phyloP scores from a whole-genome alignment of 805 yeast genomes.

The Ogataea haglerorum region DNA sequence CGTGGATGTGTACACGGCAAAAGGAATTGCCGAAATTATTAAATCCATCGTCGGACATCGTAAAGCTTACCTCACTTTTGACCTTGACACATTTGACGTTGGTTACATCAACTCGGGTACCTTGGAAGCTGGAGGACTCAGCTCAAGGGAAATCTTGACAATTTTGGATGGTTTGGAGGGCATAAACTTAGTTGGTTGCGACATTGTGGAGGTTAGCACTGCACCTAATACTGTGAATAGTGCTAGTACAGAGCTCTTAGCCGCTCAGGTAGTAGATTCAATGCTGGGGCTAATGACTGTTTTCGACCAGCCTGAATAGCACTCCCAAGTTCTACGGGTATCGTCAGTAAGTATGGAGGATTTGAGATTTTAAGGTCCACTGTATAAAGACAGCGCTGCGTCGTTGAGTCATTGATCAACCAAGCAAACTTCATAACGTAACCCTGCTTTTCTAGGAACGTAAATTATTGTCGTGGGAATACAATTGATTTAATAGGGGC shows the following conservation, averaged over 20 bases:
- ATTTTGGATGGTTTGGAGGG: slow-evolving; percentile 55
- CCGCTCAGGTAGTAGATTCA: slow-evolving; percentile 59
- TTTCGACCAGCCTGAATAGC: slow-evolving; percentile 1
- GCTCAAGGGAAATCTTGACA: slow-evolving; percentile 50
- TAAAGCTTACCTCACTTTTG: slow-evolving; percentile 46
- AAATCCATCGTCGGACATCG: slow-evolving; percentile 34
- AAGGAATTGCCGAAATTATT: slow-evolving; percentile 36
- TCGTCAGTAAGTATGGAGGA: no score
- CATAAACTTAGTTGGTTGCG: slow-evolving; percentile 66
- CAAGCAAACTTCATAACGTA: no score
- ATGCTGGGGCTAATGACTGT: slow-evolving; percentile 45
- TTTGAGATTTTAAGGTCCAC: no score
- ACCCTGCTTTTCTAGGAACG: no score
- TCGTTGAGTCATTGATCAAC: no score
- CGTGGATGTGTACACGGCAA: slow-evolving; percentile 39
- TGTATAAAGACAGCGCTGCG: no score
- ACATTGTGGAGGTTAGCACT: slow-evolving; percentile 64
- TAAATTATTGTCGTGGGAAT: no score
- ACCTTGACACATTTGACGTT: slow-evolving; percentile 69
- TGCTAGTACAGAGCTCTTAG: slow-evolving; percentile 61
- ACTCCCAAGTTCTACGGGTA: no score
- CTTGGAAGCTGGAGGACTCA: slow-evolving; percentile 72
- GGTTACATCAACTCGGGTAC: slow-evolving; percentile 80
- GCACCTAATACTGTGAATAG: slow-evolving; percentile 63
- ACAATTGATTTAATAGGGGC: neutral